Base-by-base conservation (phyloP, 192 early-diverging fungal species). In the Backusella westeae region DNA sequence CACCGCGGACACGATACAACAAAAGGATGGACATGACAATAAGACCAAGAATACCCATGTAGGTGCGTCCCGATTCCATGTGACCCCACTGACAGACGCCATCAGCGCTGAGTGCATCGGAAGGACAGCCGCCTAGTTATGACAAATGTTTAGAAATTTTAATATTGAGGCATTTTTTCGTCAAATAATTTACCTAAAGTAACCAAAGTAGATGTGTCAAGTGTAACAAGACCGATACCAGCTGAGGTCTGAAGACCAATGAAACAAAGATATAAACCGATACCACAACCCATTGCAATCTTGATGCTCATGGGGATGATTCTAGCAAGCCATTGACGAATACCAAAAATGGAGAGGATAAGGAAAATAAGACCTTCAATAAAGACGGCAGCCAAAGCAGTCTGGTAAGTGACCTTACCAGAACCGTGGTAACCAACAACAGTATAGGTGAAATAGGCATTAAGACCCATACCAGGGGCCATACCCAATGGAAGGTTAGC, bases 291-390 rank as follows among this genome's bases (percentile, higher is more conserved):
- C 23, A 90, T 92, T 34, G 92, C 93, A 19, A 91, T 85, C 80
- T 93, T 93, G 76, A 95, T 86, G 68, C 85, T 85, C 70, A 84
- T 82, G 7, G 94, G 93, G 67, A 95, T 92, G 42, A 88, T 74
- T 12, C 90, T 85, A 32, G 93, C 92, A 77, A 95, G 86, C 87
- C 91, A 90, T 82, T 95, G 93, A 46, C 94, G 91, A n/a, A 94
- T 78, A 56, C 93, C 93, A 21, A 95, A 76, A 35, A 93, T 85
- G 12, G 94, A 91, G 32, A 95, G 85, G 21, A 90, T 75, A 71
- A 94, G 86, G 78, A 95, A 95, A 73, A 94, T 86, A 23, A 95
- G 66, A 29, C 94, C 94, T 83, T 95, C 94, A 72, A 95, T 89
- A 72, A 92, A 92, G 72, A 95, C 93, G 3, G 93, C 93, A 12